Conservation (phyloP, 169 alveolate genomes). For the Sarcocystis neurona region DNA sequence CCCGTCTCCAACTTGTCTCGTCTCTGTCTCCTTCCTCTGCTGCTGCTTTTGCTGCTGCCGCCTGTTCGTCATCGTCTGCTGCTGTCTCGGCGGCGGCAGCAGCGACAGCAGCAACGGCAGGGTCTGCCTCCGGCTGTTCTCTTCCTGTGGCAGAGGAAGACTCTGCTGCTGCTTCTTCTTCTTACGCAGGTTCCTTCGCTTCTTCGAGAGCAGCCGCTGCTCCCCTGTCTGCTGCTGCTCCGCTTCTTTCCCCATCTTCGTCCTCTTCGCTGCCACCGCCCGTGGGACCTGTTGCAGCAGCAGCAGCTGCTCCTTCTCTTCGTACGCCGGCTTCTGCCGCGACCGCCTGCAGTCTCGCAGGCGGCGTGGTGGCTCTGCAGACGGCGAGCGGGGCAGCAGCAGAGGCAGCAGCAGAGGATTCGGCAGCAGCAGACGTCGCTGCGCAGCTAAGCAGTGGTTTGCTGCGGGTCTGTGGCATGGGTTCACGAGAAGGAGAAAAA, state of each 20-base stretch:
- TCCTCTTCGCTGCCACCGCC: neutral
- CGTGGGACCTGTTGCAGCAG: neutral
- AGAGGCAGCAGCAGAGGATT: neutral
- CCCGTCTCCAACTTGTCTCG: slow-evolving; percentile 53
- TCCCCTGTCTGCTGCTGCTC: too few relatives aligned
- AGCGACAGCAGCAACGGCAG: neutral
- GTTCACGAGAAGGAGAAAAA: neutral
- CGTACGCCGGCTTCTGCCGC: neutral
- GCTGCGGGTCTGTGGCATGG: neutral
- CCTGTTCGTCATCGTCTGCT: neutral
- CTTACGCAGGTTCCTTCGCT: too few relatives aligned
- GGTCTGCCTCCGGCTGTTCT: neutral
- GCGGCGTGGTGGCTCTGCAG: too few relatives aligned
- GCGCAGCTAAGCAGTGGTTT: neutral
- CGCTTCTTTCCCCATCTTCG: neutral
- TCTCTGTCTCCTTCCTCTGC: neutral
- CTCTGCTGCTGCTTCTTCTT: neutral
- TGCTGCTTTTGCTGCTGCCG: neutral
- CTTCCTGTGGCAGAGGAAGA: neutral
- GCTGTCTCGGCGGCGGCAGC: neutral
- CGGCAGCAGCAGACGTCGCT: neutral
- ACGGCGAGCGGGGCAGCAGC: neutral
- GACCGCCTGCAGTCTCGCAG: too few relatives aligned
- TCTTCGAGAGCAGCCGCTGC: too few relatives aligned
- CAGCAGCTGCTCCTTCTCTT: neutral